phyloP scores from a whole-genome alignment of 192 early-diverging fungal species.

The Podila verticillata region DNA sequence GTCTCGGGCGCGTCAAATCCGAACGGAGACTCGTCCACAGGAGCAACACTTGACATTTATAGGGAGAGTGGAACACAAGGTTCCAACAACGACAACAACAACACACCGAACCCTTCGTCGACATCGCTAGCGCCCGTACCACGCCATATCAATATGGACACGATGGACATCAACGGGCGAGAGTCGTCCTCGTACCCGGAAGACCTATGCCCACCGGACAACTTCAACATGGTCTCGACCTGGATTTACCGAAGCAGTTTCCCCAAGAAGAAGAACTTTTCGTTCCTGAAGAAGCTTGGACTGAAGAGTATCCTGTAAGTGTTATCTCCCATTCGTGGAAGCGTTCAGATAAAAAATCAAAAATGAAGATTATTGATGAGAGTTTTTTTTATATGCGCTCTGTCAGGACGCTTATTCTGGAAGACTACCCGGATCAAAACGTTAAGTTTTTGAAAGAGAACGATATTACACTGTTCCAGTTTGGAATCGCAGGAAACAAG shows the following conservation, averaged over 20 bases:
- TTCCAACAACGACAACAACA: background rate
- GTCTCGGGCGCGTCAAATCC: background rate
- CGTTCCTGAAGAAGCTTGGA: slow-evolving; percentile 87
- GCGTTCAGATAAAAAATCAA: background rate
- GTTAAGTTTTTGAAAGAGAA: slow-evolving; percentile 84
- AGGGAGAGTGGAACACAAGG: too few species aligned
- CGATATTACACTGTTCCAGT: slow-evolving; percentile 85
- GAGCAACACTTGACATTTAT: background rate
- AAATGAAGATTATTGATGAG: too few species aligned
- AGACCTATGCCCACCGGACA: slow-evolving; percentile 87
- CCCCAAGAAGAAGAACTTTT: slow-evolving; percentile 92
- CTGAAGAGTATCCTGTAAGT: slow-evolving; percentile 88
- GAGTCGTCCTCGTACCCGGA: slow-evolving; percentile 61
- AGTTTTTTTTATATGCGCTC: background rate
- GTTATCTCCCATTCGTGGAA: background rate
- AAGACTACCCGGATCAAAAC: slow-evolving; percentile 93
- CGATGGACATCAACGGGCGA: slow-evolving; percentile 35
- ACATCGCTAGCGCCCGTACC: slow-evolving; percentile 22
- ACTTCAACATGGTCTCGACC: slow-evolving; percentile 95
- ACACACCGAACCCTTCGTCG: background rate
- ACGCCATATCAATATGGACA: slow-evolving; percentile 22
- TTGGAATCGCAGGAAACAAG: slow-evolving; percentile 94
- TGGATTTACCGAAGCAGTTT: slow-evolving; percentile 95
- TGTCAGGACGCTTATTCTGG: slow-evolving; percentile 85
- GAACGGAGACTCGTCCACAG: background rate